A percentile compares a stretch with the other conserved stretches of the same genome.
phyloP scores from a whole-genome alignment of 352 stramenopile species.

The Phytophthora tentaculata region DNA sequence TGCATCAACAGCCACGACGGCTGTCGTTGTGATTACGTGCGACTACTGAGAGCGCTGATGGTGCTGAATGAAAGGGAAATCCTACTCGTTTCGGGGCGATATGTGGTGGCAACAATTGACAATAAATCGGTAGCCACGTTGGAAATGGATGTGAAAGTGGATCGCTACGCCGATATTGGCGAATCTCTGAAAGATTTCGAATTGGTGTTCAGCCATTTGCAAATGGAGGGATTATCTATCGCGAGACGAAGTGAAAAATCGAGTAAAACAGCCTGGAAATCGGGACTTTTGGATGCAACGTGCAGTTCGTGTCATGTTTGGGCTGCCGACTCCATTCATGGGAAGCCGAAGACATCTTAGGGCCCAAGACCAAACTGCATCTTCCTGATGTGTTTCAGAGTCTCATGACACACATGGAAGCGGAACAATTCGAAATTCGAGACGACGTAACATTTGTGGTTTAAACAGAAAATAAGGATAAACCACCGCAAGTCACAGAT shows the following conservation, averaged over 20 bases:
- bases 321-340: conserved; percentile 53
- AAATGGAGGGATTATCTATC: conserved; percentile 41
- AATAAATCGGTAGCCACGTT: conserved; percentile 45
- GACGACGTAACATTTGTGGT: conserved; percentile 54
- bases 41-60: conserved; percentile 45
- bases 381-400: conserved; percentile 70
- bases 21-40: conserved; percentile 55
- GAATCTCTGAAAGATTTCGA: conserved; percentile 52
- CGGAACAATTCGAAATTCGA: conserved; percentile 57
- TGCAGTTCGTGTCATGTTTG: conserved; percentile 59
- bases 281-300: conserved; percentile 31
- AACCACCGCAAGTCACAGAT: too few species aligned
- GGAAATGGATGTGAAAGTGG: conserved; percentile 47
- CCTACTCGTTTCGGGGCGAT: conserved; percentile 38
- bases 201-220: conserved; percentile 58
- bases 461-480: too few species aligned
- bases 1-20: conserved; percentile 45
- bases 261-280: conserved; percentile 2
- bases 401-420: conserved; percentile 50
- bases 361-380: conserved; percentile 14
- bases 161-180: conserved; percentile 20
- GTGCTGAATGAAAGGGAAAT: conserved; percentile 46
- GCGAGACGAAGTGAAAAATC: conserved; percentile 19
- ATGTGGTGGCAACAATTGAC: conserved; percentile 20
- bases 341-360: background rate